Evolutionary conservation across 2,329 filamentous ascomycete species (phyloP).

Genomic region (Neonectria faginata): DNA sequence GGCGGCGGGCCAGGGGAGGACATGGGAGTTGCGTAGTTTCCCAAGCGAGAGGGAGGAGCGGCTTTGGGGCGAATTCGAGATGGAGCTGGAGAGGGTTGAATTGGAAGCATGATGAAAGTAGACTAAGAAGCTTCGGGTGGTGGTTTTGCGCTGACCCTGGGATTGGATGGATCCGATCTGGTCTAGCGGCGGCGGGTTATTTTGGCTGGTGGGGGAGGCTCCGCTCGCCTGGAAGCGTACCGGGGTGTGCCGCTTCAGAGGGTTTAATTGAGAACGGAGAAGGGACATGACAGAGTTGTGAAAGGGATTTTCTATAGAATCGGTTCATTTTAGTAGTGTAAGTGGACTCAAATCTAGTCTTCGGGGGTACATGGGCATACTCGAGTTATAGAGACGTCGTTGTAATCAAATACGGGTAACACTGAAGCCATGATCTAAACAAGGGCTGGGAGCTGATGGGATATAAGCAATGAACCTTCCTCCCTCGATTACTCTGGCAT

Average conservation of each 20-base stretch:
- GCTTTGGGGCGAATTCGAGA: neutral
- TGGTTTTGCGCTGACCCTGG: constrained; percentile 23
- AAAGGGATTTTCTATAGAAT: neutral
- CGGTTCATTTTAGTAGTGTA: neutral
- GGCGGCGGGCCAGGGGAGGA: constrained; percentile 32
- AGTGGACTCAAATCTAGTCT: neutral
- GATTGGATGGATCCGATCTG: constrained; percentile 28
- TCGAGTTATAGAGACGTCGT: neutral
- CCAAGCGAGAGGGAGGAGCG: constrained; percentile 6
- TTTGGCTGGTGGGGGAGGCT: constrained; percentile 5
- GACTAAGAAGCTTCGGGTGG: constrained; percentile 5
- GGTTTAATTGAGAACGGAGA: neutral
- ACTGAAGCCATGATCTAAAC: neutral
- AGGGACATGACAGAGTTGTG: neutral
- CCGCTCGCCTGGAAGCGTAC: neutral
- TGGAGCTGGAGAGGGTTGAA: constrained; percentile 4
- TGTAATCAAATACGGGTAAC: neutral
- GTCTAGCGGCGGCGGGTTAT: constrained; percentile 36
- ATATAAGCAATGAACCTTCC: neutral
- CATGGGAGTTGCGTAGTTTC: constrained; percentile 30
- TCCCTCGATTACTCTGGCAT: neutral
- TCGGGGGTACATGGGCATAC: neutral
- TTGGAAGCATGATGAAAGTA: neutral
- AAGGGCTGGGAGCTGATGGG: neutral
- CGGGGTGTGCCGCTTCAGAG: neutral